These are phyloP conservation scores for Physocladia obscura DNA, from an alignment of 192 early-diverging fungal species.

Conservation along the genomic window DNA sequence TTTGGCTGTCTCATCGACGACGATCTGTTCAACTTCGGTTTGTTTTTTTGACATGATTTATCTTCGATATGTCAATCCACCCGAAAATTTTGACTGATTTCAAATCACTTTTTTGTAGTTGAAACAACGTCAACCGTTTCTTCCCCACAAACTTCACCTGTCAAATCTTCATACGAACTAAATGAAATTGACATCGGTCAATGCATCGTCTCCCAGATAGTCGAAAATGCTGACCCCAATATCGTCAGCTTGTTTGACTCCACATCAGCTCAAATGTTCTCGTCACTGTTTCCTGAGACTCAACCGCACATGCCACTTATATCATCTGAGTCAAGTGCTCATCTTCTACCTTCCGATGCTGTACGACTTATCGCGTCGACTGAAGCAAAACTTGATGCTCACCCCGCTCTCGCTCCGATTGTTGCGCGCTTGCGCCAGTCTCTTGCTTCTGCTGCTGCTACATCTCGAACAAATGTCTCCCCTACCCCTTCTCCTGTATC, in stretches of 20 bases:
- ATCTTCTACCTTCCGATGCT: not conserved
- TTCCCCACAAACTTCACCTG: too few species aligned
- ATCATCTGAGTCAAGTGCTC: not conserved
- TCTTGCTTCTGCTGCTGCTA: not conserved
- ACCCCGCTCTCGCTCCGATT: conserved; percentile 29
- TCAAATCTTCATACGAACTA: too few species aligned
- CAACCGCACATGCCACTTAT: not conserved
- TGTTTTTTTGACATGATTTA: not conserved
- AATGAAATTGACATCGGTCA: conserved; percentile 2
- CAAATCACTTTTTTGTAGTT: not conserved
- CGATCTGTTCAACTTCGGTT: conserved; percentile 15
- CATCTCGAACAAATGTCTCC: too few species aligned
- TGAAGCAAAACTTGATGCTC: not conserved
- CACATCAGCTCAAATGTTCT: not conserved
- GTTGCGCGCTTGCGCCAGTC: conserved; percentile 28
- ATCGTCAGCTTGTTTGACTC: conserved; percentile 13
- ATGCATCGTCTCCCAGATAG: conserved; percentile 2
- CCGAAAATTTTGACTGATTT: not conserved
- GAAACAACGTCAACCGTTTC: not conserved
- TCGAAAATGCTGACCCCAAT: not conserved
- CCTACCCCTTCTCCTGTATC: not conserved
- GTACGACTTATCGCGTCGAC: not conserved
- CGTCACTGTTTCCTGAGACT: conserved; percentile 8
- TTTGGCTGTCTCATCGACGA: conserved; percentile 18
- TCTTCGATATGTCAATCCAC: not conserved